These are phyloP conservation scores for Flammula alnicola DNA, from an alignment of 1,284 basidiomycete genomes.

Conservation along the genomic window DNA sequence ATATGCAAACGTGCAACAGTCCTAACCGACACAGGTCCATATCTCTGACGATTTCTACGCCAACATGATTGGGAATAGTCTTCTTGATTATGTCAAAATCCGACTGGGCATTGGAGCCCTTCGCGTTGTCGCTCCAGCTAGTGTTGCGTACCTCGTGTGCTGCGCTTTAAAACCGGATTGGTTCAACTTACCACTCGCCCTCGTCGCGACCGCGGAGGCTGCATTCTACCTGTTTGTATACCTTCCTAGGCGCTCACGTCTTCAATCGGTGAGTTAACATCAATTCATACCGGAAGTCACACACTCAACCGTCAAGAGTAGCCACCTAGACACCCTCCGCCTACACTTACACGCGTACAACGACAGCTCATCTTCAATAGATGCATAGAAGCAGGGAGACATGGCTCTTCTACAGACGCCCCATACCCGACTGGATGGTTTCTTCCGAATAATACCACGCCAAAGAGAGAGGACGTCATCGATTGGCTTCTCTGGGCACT, in stretches of 20 bases:
- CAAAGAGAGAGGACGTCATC: constrained; percentile 52
- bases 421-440: constrained; percentile 61
- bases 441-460: constrained; percentile 31
- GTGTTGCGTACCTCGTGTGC: constrained; percentile 45
- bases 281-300: not conserved
- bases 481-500: constrained; percentile 74
- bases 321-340: constrained; percentile 47
- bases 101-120: constrained; percentile 49
- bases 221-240: constrained; percentile 56
- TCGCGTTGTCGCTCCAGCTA: constrained; percentile 53
- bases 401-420: constrained; percentile 18
- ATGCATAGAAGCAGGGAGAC: constrained; percentile 41
- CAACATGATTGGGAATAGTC: constrained; percentile 53
- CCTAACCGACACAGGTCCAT: no score
- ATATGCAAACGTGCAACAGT: no score
- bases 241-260: constrained; percentile 43
- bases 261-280: constrained; percentile 52
- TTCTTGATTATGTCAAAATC: constrained; percentile 60
- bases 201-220: constrained; percentile 47
- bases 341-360: constrained; percentile 43
- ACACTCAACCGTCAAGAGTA: constrained; percentile 5
- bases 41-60: no score
- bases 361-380: constrained; percentile 53
- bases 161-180: constrained; percentile 27
- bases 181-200: constrained; percentile 27